Evolutionary conservation across 2,329 filamentous ascomycete genomes (phyloP), one percentile per base, ranked within the genome.

Genomic region (Metarhizium brunneum): DNA sequence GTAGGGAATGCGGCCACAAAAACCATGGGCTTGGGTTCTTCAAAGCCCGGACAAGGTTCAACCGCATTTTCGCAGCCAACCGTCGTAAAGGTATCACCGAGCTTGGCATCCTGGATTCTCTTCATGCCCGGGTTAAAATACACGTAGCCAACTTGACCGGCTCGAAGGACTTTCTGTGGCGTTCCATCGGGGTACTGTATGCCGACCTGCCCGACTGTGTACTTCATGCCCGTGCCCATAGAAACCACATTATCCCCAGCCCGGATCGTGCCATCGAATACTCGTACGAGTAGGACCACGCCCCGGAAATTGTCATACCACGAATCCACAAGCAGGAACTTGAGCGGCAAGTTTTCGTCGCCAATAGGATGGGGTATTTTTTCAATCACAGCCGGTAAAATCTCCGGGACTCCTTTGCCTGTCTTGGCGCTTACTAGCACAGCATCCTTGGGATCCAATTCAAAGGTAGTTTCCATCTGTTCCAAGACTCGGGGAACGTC

Each of bases 61-160:
- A 99, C 91, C 0, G 79, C 66, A 57, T 83, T 82, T 71, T 96
- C 89, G 25, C 76, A 84, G 2, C 90, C 91, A 3, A 91, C 80
- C 2, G 82, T 88, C 0, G 94, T 97, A 65, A 91, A 96, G 0
- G 94, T 99, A 66, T 99, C 94, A 52, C 94, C 94, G 32, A 97
- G 86, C 71, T 96, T 95, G 52, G 94, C 92, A 67, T 99, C 94
- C 68, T 95, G 87, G 56, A 92, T 95, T 62, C 83, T 85, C 76
- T 97, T 97, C 94, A 99, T 99, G 55, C 92, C 94, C 0, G 94
- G 94, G 66, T 96, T 99, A 77, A 99, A 97, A 73, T 87, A 91
- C 47, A 99, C 85, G 67, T 99, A 99, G 52, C 94, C 94, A 2
- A 99, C 90, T 71, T 99, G 94, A 1, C 94, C 94, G 0, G 94